These are phyloP conservation scores for Aspergillus awamori DNA, from an alignment of 2,329 filamentous ascomycete species.

Conservation along the genomic window DNA sequence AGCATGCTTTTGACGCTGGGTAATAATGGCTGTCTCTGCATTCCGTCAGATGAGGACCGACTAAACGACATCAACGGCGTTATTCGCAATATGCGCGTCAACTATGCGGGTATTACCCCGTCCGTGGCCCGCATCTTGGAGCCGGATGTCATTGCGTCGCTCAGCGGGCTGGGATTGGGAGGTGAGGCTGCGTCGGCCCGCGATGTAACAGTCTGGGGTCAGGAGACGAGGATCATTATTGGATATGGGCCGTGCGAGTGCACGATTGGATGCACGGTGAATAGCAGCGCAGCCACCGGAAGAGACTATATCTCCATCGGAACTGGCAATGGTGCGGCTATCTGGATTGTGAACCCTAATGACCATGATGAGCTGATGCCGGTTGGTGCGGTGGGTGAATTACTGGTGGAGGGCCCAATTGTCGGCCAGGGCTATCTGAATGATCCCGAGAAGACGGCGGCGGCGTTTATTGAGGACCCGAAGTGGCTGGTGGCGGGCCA, in stretches of 20 bases:
- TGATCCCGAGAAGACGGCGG: conserved; percentile 40
- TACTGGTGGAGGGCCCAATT: conserved; percentile 52
- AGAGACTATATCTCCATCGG: conserved; percentile 45
- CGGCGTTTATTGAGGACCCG: conserved; percentile 42
- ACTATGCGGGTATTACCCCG: conserved; percentile 62
- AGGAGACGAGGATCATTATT: conserved; percentile 48
- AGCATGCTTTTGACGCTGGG: conserved; percentile 60
- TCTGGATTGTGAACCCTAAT: conserved; percentile 46
- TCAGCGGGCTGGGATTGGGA: conserved; percentile 47
- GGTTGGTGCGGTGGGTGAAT: conserved; percentile 51
- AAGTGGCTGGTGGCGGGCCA: conserved; percentile 39
- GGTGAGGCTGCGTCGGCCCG: conserved; percentile 49
- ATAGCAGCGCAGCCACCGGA: conserved; percentile 37
- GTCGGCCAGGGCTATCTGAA: conserved; percentile 52
- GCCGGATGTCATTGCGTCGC: conserved; percentile 44
- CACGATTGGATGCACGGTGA: conserved; percentile 45
- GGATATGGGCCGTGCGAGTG: conserved; percentile 50
- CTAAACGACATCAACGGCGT: conserved; percentile 53
- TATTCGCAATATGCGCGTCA: conserved; percentile 55
- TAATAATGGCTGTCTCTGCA: conserved; percentile 62
- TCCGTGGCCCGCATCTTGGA: conserved; percentile 56
- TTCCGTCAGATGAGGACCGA: conserved; percentile 56
- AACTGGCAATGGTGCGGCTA: conserved; percentile 36
- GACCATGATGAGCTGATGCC: conserved; percentile 43
- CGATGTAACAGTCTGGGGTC: conserved; percentile 47